Evolutionary conservation across 2,329 filamentous ascomycete species (phyloP), one percentile per base, ranked within the genome.

Genomic region (Claviceps cyperi): DNA sequence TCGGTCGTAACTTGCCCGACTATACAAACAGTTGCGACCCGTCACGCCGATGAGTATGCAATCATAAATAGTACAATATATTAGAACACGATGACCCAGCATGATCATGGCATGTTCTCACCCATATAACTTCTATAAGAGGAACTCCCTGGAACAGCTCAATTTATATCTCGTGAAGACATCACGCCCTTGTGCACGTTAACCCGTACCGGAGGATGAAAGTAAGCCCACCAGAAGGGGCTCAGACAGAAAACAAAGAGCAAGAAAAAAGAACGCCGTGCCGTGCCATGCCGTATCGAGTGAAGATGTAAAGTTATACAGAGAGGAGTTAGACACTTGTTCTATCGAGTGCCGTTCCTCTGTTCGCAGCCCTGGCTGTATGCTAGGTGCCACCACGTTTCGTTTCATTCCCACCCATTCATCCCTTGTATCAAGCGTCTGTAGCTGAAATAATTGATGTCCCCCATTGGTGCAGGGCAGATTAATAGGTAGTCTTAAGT

Each of bases 201-300:
- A 35, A 24, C 36, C 41, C 14, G 15, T 41, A 41, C 39, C 39
- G 19, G 39, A 21, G 39, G 14, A 44, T n/a, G 28, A 32, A 32
- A 32, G 28, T 32, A 32, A 32, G 9, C 28, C 28, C 28, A 32
- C 28, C 28, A 21, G 5, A 21, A 41, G 39, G 4, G 13, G 21
- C 3, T 8, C 14, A 32, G 14, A 17, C 0, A 14, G 4, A 19
- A 39, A 24, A 4, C 19, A 47, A 19, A 47, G 19, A 15, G 22
- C 5, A 44, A 32, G 4, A 21, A 46, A 37, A 36, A 45, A 28
- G 56, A 57, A 58, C 60, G 51, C 63, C 73, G 74, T 71, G 71
- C 72, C 72, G 59, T 69, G 70, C 72, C 67, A 75, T 74, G 72
- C 71, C 64, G 62, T 64, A 65, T 71, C 69, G 71, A 74, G 71